These are phyloP conservation scores for Daldinia caldariorum DNA, from an alignment of 495 filamentous ascomycete species.

Conservation along the genomic window DNA sequence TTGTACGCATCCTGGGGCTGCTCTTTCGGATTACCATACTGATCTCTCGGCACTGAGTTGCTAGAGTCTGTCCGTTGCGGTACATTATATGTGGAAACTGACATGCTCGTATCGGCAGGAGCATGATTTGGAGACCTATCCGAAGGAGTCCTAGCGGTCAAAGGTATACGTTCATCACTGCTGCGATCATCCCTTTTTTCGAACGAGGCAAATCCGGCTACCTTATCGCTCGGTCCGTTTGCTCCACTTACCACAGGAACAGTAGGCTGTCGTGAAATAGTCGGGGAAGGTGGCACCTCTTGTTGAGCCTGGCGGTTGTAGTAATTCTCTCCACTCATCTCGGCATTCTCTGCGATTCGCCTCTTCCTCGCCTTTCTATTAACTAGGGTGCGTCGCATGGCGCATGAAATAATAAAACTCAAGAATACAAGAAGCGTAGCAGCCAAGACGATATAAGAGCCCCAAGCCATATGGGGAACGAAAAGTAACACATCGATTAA, in stretches of 20 bases:
- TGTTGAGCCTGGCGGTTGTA: constrained; percentile 76
- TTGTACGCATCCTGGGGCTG: constrained; percentile 60
- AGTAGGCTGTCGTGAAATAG: constrained; percentile 61
- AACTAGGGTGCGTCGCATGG: constrained; percentile 95
- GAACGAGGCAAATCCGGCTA: constrained; percentile 80
- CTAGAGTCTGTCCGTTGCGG: constrained; percentile 44
- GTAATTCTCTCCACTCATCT: constrained; percentile 94
- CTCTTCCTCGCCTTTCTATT: constrained; percentile 90
- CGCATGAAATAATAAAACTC: constrained; percentile 87
- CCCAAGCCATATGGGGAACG: constrained; percentile 92
- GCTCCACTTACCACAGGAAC: constrained; percentile 64
- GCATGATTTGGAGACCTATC: constrained; percentile 56
- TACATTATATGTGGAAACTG: constrained; percentile 41
- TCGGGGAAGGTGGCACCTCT: constrained; percentile 52
- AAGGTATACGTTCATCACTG: constrained; percentile 83
- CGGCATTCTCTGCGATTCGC: constrained; percentile 89
- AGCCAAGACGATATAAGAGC: constrained; percentile 92
- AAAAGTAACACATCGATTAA: constrained; percentile 96
- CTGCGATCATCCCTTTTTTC: constrained; percentile 70
- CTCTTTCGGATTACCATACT: constrained; percentile 71
- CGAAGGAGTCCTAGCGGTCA: constrained; percentile 73
- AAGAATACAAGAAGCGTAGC: constrained; percentile 87
- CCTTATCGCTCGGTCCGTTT: constrained; percentile 63
- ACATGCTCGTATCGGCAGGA: constrained; percentile 51
- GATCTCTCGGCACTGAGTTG: constrained; percentile 64